Conservation (phyloP, 1,139 yeast genomes). For the Candida mesenterica region DNA sequence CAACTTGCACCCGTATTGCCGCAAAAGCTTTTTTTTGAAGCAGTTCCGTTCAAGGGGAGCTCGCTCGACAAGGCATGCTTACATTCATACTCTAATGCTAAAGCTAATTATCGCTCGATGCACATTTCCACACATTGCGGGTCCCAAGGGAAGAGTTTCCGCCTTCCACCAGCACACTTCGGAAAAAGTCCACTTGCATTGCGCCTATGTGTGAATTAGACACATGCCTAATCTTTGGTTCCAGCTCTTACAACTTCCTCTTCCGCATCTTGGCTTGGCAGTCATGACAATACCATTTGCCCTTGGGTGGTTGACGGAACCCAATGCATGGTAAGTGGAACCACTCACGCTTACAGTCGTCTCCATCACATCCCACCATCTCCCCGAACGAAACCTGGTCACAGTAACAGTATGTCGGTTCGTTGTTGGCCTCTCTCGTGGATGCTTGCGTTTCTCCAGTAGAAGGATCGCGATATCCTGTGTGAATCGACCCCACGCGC, state of each 20-base stretch:
- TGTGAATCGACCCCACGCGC: not conserved
- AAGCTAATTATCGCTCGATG: too few species aligned
- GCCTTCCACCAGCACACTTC: too few species aligned
- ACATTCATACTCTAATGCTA: too few species aligned
- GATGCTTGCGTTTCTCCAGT: not conserved
- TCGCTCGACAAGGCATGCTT: too few species aligned
- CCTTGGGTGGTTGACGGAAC: slow-evolving; percentile 84
- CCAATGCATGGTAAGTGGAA: slow-evolving; percentile 97
- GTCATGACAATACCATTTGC: slow-evolving; percentile 96
- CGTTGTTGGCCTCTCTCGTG: slow-evolving; percentile 25
- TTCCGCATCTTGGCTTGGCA: slow-evolving; percentile 53
- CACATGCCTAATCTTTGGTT: too few species aligned
- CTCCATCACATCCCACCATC: slow-evolving; percentile 98
- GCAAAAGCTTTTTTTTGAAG: too few species aligned
- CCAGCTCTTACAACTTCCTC: slow-evolving; percentile 7
- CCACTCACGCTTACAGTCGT: slow-evolving; percentile 92
- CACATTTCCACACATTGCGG: too few species aligned
- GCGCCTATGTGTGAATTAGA: too few species aligned
- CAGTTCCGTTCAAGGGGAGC: too few species aligned
- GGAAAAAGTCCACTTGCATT: too few species aligned
- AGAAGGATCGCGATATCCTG: slow-evolving; percentile 1
- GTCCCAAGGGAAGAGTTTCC: too few species aligned
- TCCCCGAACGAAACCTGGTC: slow-evolving; percentile 96
- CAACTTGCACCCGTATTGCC: too few species aligned
- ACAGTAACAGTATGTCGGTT: slow-evolving; percentile 93